Conservation (phyloP, 495 filamentous ascomycete genomes). For the Aspergillus ellipticus region DNA sequence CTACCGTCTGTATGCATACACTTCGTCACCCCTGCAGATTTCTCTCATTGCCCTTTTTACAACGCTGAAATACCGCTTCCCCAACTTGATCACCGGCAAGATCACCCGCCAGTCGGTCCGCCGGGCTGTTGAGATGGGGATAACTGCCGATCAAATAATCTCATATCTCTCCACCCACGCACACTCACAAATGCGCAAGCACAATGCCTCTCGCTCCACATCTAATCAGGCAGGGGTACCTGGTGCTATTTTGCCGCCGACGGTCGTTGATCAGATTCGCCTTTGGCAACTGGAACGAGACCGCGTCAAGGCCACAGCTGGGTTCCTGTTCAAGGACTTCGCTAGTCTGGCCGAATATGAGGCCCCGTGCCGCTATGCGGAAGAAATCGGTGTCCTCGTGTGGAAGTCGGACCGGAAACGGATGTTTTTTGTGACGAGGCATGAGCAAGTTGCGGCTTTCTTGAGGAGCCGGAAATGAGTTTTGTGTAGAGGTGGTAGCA, state of each 20-base stretch:
- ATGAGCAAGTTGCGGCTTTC: slow-evolving; percentile 79
- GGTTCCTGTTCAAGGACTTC: slow-evolving; percentile 90
- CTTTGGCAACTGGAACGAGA: slow-evolving; percentile 98
- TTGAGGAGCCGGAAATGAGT: slow-evolving; percentile 56
- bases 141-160: slow-evolving; percentile 93
- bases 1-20: slow-evolving; percentile 96
- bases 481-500: background rate
- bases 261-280: slow-evolving; percentile 94
- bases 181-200: slow-evolving; percentile 83
- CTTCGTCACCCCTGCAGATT: slow-evolving; percentile 85
- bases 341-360: slow-evolving; percentile 71
- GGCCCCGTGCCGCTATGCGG: slow-evolving; percentile 70
- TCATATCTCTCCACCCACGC: slow-evolving; percentile 83
- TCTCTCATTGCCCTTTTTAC: slow-evolving; percentile 89
- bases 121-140: slow-evolving; percentile 81
- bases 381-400: slow-evolving; percentile 84
- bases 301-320: slow-evolving; percentile 74
- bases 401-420: slow-evolving; percentile 78
- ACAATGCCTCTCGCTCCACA: slow-evolving; percentile 46
- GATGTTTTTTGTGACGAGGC: slow-evolving; percentile 81
- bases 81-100: slow-evolving; percentile 85
- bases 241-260: slow-evolving; percentile 75
- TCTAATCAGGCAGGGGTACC: slow-evolving; percentile 33
- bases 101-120: slow-evolving; percentile 83
- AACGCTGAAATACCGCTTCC: slow-evolving; percentile 79